Base-by-base conservation (phyloP, 208 protist genomes). In the Acanthamoeba quina region DNA sequence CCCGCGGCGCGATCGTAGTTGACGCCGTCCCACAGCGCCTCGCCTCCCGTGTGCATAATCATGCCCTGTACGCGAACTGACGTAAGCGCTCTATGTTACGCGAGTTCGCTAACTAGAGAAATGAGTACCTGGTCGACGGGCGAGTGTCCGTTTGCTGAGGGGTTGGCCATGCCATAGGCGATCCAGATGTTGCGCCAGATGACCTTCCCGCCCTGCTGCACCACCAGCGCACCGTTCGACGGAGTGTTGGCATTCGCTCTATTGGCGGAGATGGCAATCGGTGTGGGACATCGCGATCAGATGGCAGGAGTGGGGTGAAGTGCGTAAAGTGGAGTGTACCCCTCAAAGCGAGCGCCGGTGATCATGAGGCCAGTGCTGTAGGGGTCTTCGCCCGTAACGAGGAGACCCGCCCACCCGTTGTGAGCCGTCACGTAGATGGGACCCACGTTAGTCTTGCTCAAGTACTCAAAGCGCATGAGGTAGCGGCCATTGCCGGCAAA, bases 181-280 rank as follows among this genome's bases (percentile, higher is more conserved):
- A 70, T 21, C 62, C 62, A 70, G 62, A 70, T 70, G 62, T 70
- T 17, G 7, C 62, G 62, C 62, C 62, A 70, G 62, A 70, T 70
- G 5, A 70, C 62, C n/a, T 70, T 70, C 0, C 62, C 62, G 62
- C 62, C 62, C 24, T 29, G 24, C 62, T 70, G 62, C n/a, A 37
- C 29, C n/a, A 70, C 62, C 4, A 70, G n/a, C 4, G 62, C 62
- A 0, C 62, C 62, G 62, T 70, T 37, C n/a, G 62, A 70, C 62
- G 62, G 62, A 17, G n/a, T 70, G 62, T 70, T 37, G 62, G 62
- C 62, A 7, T 70, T 70, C 9, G 9, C n/a, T 10, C 62, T 70
- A n/a, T 37, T 9, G 11, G 19, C 21, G 6, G 1, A 26, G 2
- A 0, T 2, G 34, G 7, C n/a, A 37, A 70, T 9, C 2, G 21